These are phyloP conservation scores for Posidonia australis DNA, from an alignment of 106 monocot species.

Conservation along the genomic window DNA sequence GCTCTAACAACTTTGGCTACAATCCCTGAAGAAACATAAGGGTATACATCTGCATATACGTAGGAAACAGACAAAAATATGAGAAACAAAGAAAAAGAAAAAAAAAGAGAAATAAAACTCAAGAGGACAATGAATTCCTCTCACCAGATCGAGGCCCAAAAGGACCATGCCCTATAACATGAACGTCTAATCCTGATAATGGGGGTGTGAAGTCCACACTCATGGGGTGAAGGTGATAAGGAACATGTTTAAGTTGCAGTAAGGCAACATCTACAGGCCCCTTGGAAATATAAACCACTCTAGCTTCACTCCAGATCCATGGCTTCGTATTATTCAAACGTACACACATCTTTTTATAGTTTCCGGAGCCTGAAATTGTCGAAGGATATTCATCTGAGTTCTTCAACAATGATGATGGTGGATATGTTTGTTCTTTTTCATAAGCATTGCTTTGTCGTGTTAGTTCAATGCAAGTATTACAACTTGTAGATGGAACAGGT, in stretches of 20 bases:
- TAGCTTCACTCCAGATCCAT: conserved; percentile 55
- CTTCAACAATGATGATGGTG: conserved; percentile 8
- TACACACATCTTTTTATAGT: conserved; percentile 40
- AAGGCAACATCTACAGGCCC: conserved; percentile 91
- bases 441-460: conserved; percentile 3
- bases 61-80: background rate
- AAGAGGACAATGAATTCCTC: conserved; percentile 1
- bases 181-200: conserved; percentile 32
- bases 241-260: conserved; percentile 63
- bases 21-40: conserved; percentile 69
- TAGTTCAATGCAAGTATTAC: conserved; percentile 7
- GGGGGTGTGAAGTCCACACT: conserved; percentile 42
- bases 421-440: background rate
- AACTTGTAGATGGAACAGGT: background rate
- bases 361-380: conserved; percentile 18
- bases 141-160: conserved; percentile 79
- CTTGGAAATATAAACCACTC: conserved; percentile 67
- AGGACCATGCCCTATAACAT: conserved; percentile 89
- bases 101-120: background rate
- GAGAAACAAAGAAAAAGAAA: background rate
- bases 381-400: conserved; percentile 18
- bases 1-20: conserved; percentile 47
- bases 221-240: conserved; percentile 33
- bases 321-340: conserved; percentile 43
- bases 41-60: conserved; percentile 29